Evolutionary conservation across 495 filamentous ascomycete genomes (phyloP).

Genomic region (Aspergillus hancockii): DNA sequence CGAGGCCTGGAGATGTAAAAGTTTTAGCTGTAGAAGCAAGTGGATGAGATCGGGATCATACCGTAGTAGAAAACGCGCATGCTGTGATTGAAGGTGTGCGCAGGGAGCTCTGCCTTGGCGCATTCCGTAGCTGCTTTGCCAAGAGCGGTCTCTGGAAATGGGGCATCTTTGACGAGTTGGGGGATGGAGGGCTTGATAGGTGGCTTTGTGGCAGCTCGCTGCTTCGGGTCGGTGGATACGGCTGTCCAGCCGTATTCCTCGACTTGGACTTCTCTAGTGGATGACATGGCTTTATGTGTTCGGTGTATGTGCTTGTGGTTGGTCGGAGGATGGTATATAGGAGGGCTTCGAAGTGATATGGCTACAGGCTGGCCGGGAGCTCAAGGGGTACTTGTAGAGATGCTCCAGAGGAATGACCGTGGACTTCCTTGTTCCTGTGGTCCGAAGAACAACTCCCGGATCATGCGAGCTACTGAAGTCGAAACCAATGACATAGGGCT

Average conservation of each 20-base stretch:
- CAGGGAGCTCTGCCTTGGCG: slow-evolving; percentile 23
- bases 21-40: not conserved
- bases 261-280: not conserved
- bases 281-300: not conserved
- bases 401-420: not conserved
- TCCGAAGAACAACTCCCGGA: not conserved
- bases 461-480: not conserved
- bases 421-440: no score
- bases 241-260: not conserved
- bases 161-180: not conserved
- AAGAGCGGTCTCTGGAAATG: not conserved
- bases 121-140: slow-evolving; percentile 27
- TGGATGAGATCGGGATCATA: slow-evolving; percentile 7
- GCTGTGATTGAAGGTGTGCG: slow-evolving; percentile 67
- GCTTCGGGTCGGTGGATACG: not conserved
- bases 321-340: no score
- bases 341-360: no score
- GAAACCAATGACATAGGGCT: not conserved
- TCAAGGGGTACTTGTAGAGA: not conserved
- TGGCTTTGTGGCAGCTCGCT: not conserved
- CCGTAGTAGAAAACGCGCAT: slow-evolving; percentile 77
- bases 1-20: slow-evolving; percentile 20
- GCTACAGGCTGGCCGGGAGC: no score
- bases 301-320: no score
- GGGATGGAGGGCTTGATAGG: not conserved